Base-by-base conservation (phyloP, 192 early-diverging fungal genomes). In the Phycomyces blakesleeanus region DNA sequence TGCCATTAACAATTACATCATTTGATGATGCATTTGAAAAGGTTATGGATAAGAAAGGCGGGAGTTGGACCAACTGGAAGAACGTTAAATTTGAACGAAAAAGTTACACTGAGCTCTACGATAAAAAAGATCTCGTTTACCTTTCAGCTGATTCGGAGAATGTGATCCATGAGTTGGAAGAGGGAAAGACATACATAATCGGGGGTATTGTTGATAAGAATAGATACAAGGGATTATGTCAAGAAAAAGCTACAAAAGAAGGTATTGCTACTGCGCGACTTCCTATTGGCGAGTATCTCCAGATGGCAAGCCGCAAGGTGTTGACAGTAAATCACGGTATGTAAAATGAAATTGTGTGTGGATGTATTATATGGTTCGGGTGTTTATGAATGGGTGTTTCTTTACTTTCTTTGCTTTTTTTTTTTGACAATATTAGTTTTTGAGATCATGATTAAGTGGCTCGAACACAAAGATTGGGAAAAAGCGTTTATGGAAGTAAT, bases 191-290 rank as follows among this genome's bases (percentile, higher is more conserved):
- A 5, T 98, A 98, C 72, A 68, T 98, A 15, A 88, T 98, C 68
- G 97, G 97, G 37, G 94, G 94, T 0, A 83, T 98, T 51, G 97
- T 98, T 0, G 97, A 98, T 65, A 91, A 90, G 67, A 98, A 98
- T 64, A 76, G 95, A 40, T 78, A 93, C 71, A 90, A 90, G 64
- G 64, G 76, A 12, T 67, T 97, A 40, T 96, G 93, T 53, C 85
- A 87, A 27, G 73, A 91, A 21, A 89, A 91, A 71, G 95, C 97
- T 1, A 68, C 81, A 55, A 67, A 83, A 34, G 83, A 83, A 57
- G 90, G 90, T 25, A 86, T 96, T 18, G 68, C 73, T 0, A 87
- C 88, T 9, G 94, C 83, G 24, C 82, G 85, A 65, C 81, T 98
- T 55, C 95, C 95, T 0, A 94, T 98, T 63, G 88, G 84, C 5